phyloP scores from a whole-genome alignment of 768 basidiomycete species.

The Leccinum boreale region DNA sequence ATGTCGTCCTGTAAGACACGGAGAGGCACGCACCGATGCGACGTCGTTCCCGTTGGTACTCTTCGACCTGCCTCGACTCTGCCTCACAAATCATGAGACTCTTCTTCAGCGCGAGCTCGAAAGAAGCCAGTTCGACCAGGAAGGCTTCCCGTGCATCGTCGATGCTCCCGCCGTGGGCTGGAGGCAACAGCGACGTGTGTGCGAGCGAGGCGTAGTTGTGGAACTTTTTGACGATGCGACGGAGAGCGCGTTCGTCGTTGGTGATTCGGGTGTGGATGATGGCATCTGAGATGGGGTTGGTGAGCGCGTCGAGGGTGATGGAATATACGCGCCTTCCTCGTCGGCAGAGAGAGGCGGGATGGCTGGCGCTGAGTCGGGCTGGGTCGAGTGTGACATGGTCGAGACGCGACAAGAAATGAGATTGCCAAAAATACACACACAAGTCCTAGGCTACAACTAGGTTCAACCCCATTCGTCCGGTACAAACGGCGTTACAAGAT shows the following conservation, averaged over 20 bases:
- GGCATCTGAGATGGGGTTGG: constrained; percentile 48
- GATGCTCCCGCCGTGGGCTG: constrained; percentile 31
- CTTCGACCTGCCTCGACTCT: constrained; percentile 79
- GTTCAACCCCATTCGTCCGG: constrained; percentile 66
- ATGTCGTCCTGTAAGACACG: neutral
- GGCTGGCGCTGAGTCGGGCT: constrained; percentile 10
- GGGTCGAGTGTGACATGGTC: constrained; percentile 1
- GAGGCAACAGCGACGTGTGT: constrained; percentile 42
- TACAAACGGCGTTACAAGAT: constrained; percentile 80
- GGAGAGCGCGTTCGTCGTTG: constrained; percentile 76
- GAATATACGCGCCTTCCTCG: constrained; percentile 52
- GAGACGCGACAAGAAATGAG: neutral
- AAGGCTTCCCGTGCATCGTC: constrained; percentile 80
- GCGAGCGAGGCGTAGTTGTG: constrained; percentile 65
- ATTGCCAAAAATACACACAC: neutral
- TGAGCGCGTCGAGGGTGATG: constrained; percentile 8
- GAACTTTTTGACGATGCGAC: constrained; percentile 79
- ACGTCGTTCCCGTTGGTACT: constrained; percentile 71
- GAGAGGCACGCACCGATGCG: constrained; percentile 56
- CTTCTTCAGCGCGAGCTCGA: constrained; percentile 73
- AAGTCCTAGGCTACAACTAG: neutral
- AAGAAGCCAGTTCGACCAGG: constrained; percentile 72
- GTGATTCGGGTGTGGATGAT: constrained; percentile 79
- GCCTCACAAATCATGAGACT: constrained; percentile 82
- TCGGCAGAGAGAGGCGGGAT: constrained; percentile 53